phyloP scores from a whole-genome alignment of 768 basidiomycete species.

The Brasilioporus rufonigricans region DNA sequence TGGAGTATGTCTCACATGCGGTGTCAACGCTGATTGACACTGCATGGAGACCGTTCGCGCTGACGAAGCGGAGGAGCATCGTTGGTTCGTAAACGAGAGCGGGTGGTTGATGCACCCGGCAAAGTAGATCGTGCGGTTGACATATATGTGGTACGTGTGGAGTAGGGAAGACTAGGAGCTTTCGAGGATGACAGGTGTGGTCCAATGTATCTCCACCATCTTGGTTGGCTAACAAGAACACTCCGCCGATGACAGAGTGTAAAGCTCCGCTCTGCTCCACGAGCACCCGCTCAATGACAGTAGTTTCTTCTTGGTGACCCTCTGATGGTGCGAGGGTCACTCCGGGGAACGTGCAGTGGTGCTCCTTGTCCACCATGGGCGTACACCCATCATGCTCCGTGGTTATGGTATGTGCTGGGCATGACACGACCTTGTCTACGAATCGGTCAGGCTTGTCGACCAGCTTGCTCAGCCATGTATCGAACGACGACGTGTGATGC shows the following conservation, averaged over 20 bases:
- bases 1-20: conserved; percentile 11
- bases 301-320: neutral
- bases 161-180: neutral
- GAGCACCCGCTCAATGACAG: conserved; percentile 14
- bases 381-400: neutral
- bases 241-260: conserved; percentile 12
- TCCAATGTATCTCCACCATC: conserved; percentile 1
- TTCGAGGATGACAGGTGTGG: conserved; percentile 8
- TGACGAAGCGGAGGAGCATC: conserved; percentile 9
- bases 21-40: conserved; percentile 8
- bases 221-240: too few species aligned
- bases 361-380: neutral
- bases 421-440: conserved; percentile 4
- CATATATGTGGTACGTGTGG: conserved; percentile 1
- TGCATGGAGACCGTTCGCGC: neutral
- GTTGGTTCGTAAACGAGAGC: conserved; percentile 13
- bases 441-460: conserved; percentile 4
- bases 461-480: conserved; percentile 5
- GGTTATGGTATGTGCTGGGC: conserved; percentile 6
- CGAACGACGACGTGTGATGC: conserved; percentile 8
- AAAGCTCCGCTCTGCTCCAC: neutral
- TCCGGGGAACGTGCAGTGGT: conserved; percentile 8
- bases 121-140: neutral
- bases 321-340: conserved; percentile 2
- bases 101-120: neutral